phyloP scores from a whole-genome alignment of 345 rosid genomes.

The Rhodamnia rubescens region DNA sequence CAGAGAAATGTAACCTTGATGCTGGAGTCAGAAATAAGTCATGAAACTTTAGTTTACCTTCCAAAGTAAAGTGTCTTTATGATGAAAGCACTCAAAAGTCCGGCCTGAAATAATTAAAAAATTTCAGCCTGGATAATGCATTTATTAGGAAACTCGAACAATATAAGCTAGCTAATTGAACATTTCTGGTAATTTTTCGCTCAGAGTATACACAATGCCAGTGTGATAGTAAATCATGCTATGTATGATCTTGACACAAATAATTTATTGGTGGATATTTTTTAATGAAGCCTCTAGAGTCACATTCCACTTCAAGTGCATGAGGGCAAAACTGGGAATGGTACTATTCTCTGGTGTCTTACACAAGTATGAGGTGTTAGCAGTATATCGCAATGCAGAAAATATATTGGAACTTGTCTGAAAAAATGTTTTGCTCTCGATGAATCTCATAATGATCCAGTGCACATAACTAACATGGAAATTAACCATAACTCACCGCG shows the following conservation, averaged over 20 bases:
- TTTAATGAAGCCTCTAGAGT: background rate
- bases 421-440: background rate
- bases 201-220: background rate
- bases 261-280: background rate
- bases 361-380: background rate
- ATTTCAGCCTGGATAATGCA: background rate
- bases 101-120: conserved; percentile 26
- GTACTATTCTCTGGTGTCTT: background rate
- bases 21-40: background rate
- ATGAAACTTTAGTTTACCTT: conserved; percentile 25
- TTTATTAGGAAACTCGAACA: background rate
- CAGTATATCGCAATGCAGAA: background rate
- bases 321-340: background rate
- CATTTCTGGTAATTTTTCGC: background rate
- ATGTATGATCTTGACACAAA: background rate
- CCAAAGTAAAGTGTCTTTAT: conserved; percentile 57
- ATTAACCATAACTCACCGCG: conserved; percentile 28
- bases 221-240: background rate
- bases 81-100: conserved; percentile 56
- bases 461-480: background rate
- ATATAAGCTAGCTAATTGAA: background rate
- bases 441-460: background rate
- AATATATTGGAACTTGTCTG: background rate
- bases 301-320: background rate
- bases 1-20: background rate